Base-by-base conservation (phyloP, 2,329 filamentous ascomycete species). In the Neocucurbitaria cava region DNA sequence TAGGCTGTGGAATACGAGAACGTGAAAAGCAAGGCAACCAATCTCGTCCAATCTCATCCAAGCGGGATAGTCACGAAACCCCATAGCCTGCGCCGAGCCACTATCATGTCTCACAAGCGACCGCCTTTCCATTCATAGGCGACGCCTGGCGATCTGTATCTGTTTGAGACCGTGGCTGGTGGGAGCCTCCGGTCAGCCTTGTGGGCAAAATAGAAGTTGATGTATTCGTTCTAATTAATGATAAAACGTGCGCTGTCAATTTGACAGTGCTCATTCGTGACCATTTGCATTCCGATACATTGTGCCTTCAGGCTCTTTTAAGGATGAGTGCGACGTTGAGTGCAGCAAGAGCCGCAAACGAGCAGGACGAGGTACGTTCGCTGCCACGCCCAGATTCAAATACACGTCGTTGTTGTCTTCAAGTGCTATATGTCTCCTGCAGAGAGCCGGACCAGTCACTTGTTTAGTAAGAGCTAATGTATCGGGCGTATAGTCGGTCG, bases 131-230 rank as follows among this genome's bases (percentile, higher is more conserved):
- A 18, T 21, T 24, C 21, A 6, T 23, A 23, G 38, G 31, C n/a
- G 21, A 15, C n/a, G 11, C 20, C 23, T 13, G 31, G 10, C 5
- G 28, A 39, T 11, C 20, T 18, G 33, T 10, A 33, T 7, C 33
- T 39, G 40, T 23, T 21, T 38, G 21, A 30, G 11, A 20, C 13
- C n/a, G 38, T 15, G 20, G 11, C 21, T 10, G 13, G n/a, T 26
- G 15, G 43, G 20, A 52, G 53, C 48, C 53, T 51, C 30, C 10
- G 39, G 33, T 52, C 44, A 49, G 49, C 54, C 49, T 56, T 46
- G 45, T 43, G 46, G 30, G 45, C 17, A 10, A 15, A 39, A 18
- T 13, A 9, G 20, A 46, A 15, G 11, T 23, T n/a, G n/a, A n/a
- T n/a, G 13, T 23, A 3, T 24, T 21, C 10, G 1, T 21, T 35